Evolutionary conservation across 2,329 filamentous ascomycete genomes (phyloP).

Genomic region (Trichoderma citrinoviride): DNA sequence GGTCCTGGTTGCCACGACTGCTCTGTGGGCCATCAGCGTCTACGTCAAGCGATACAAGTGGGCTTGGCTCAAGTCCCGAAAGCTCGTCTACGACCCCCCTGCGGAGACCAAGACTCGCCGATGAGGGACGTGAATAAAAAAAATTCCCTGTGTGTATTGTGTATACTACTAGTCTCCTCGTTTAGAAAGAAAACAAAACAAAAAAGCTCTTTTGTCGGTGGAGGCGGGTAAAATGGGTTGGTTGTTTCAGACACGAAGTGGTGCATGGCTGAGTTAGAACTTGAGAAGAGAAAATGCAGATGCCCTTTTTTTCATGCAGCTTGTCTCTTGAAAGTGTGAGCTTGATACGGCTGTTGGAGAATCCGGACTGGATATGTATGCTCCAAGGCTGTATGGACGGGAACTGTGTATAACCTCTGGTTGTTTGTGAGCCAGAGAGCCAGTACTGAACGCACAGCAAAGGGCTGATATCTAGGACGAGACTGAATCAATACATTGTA

Average conservation of each 20-base stretch:
- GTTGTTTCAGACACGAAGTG: constrained; percentile 31
- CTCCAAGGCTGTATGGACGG: neutral
- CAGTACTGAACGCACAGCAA: no score
- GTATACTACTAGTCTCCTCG: constrained; percentile 40
- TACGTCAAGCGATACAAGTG: constrained; percentile 99
- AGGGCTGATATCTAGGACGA: no score
- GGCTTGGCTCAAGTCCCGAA: constrained; percentile 91
- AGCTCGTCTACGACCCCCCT: constrained; percentile 84
- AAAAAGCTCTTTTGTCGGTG: constrained; percentile 42
- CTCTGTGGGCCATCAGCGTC: constrained; percentile 81
- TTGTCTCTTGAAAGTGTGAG: neutral
- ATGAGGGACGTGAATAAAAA: constrained; percentile 36
- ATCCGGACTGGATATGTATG: neutral
- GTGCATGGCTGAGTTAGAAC: constrained; percentile 42
- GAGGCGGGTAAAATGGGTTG: constrained; percentile 41
- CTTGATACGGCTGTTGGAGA: neutral
- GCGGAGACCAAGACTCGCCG: constrained; percentile 50
- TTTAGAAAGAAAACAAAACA: constrained; percentile 30
- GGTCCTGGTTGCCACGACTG: constrained; percentile 76
- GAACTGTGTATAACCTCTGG: no score
- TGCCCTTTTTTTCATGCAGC: constrained; percentile 38
- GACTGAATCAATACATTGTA: no score
- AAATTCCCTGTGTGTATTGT: constrained; percentile 38
- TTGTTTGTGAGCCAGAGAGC: no score
- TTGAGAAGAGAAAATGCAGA: constrained; percentile 46